phyloP scores from a whole-genome alignment of 805 yeast species.

The Naumovozyma castellii region DNA sequence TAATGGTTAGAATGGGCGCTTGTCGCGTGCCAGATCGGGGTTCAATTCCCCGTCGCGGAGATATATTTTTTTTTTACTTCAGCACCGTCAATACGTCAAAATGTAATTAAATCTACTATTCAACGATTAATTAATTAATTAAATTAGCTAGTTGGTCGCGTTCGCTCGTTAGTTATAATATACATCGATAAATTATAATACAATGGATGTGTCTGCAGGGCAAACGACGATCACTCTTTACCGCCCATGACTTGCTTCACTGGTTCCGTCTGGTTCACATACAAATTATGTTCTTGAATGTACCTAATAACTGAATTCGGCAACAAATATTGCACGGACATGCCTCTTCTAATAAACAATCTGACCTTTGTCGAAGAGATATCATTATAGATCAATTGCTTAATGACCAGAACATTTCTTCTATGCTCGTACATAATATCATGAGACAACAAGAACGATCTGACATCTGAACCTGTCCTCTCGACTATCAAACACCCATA shows the following conservation, averaged over 20 bases:
- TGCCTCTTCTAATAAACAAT: conserved; percentile 82
- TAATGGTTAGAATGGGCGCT: too few relatives aligned
- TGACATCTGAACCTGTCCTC: conserved; percentile 91
- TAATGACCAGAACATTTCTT: conserved; percentile 84
- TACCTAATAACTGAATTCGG: conserved; percentile 93
- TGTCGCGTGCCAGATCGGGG: too few relatives aligned
- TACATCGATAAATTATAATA: too few relatives aligned
- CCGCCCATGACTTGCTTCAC: conserved; percentile 72
- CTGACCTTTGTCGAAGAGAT: conserved; percentile 92
- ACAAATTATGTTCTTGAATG: conserved; percentile 84
- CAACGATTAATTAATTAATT: too few relatives aligned
- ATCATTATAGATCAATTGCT: conserved; percentile 93
- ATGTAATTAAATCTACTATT: too few relatives aligned
- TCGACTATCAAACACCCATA: conserved; percentile 96
- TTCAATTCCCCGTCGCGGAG: too few relatives aligned
- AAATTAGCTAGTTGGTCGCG: too few relatives aligned
- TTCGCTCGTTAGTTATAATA: too few relatives aligned
- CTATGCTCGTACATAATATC: conserved; percentile 97
- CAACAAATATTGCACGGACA: conserved; percentile 90
- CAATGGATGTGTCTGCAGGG: too few relatives aligned
- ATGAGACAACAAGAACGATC: conserved; percentile 83
- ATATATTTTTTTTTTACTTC: too few relatives aligned
- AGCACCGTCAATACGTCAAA: too few relatives aligned
- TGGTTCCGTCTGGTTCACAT: conserved; percentile 81
- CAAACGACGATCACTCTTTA: conserved; percentile 32